A percentile compares a stretch with the other conserved stretches of the same genome.
phyloP scores from a whole-genome alignment of 352 stramenopile species.

The Poterioochromonas sp. region DNA sequence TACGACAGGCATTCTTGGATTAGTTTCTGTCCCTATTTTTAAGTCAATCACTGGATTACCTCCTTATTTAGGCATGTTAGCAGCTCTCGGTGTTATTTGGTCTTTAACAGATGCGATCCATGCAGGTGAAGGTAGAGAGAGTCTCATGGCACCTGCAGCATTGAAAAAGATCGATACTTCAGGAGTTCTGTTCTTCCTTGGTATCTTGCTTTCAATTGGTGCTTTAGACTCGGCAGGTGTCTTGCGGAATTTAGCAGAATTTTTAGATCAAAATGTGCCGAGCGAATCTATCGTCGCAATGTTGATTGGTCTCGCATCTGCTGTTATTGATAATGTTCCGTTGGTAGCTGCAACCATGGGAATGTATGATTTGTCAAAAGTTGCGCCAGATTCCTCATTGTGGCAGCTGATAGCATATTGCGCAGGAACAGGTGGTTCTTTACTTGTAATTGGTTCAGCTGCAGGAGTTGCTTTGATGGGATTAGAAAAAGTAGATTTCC shows the following conservation, averaged over 20 bases:
- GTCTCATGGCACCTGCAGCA: constrained; percentile 54
- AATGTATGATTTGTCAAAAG: constrained; percentile 64
- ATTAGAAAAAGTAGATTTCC: constrained; percentile 65
- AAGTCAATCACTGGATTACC: constrained; percentile 58
- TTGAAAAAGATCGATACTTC: constrained; percentile 58
- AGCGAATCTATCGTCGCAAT: constrained; percentile 63
- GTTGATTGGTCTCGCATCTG: constrained; percentile 60
- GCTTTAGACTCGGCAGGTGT: constrained; percentile 61
- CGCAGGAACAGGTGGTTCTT: constrained; percentile 61
- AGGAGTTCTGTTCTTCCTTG: constrained; percentile 66
- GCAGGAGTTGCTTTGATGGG: constrained; percentile 64
- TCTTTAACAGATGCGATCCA: constrained; percentile 65
- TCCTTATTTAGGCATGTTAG: constrained; percentile 65
- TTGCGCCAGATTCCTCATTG: constrained; percentile 58
- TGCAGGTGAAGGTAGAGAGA: constrained; percentile 55
- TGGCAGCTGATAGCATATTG: constrained; percentile 68
- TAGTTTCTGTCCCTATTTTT: constrained; percentile 61
- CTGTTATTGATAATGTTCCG: constrained; percentile 66
- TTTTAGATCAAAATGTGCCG: constrained; percentile 57
- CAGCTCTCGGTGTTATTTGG: constrained; percentile 61
- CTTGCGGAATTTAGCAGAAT: constrained; percentile 56
- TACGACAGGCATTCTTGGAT: constrained; percentile 53
- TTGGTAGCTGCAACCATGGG: constrained; percentile 63
- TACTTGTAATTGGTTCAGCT: constrained; percentile 62
- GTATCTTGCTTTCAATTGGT: constrained; percentile 64